Evolutionary conservation across 208 protist species (phyloP), one percentile per base, ranked within the genome.

Genomic region (Blechomonas ayalai): DNA sequence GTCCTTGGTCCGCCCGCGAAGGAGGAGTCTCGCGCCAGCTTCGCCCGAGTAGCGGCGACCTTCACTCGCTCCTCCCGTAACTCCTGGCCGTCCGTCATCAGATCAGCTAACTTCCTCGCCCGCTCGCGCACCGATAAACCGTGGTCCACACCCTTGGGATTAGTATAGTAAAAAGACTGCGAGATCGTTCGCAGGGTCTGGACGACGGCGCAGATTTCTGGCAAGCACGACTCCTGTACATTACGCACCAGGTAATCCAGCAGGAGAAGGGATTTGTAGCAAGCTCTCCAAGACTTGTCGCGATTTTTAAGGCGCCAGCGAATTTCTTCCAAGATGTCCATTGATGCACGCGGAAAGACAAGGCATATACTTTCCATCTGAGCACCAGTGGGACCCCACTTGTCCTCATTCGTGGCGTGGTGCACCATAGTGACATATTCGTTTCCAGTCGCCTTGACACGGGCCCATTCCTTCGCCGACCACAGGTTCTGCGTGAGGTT

Each of bases 211-310:
- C 70, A 77, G 38, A 94, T 73, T 37, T 82, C 68, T 2, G 81
- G 74, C 41, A 94, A 42, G 42, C 65, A 77, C 33, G 50, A 42
- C 43, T 90, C 79, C 0, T 41, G 28, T 0, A 78, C 64, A 55
- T 90, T 90, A 28, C 85, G 77, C 10, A 68, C 81, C 25, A 94
- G 68, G 63, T 90, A 74, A 61, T 94, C 85, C 4, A 94, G 37
- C 36, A 94, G 63, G 19, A 94, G 77, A 16, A 94, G 65, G 2
- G 75, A 66, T 52, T 94, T 94, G 67, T 94, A 94, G 58, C 85
- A 94, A 27, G 72, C 42, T 4, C 85, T 68, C 85, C 85, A 94
- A 4, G 75, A 54, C 59, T 90, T 87, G 38, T 89, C 72, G 10
- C 85, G 81, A 58, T 90, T 59, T 44, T 87, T 84, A 35, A 94